Base-by-base conservation (phyloP, 805 yeast species). In the Candida suzukii region DNA sequence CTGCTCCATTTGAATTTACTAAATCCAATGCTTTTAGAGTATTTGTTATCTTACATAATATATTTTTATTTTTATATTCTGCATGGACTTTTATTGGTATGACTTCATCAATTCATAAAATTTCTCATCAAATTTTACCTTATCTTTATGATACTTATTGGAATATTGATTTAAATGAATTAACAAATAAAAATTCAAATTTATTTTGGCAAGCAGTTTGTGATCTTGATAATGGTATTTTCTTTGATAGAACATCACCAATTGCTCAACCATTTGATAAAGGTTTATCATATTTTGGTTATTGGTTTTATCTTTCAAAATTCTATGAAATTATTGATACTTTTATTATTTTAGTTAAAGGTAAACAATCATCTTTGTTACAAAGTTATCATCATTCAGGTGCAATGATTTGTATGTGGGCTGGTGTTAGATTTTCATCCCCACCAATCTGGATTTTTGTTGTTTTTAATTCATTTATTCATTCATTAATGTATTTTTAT, bases 381-480 rank as follows among this genome's bases (percentile, higher is more conserved):
- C 88, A 82, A 60, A 76, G 83, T 43, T 82, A 82, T 61, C 88
- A 82, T 57, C 88, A 82, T 58, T 74, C 88, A 5, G 88, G 88
- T 21, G 88, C 88, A 38, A 82, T 82, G 78, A 64, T 82, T 61
- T 80, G 85, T 45, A 82, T 82, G 88, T 82, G 88, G 88, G 74
- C 84, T 8, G 88, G 88, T 2, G 74, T 79, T 42, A 66, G 88
- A 43, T 82, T 65, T 60, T 74, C 73, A 39, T 73, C 85, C 13
- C 85, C 88, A 5, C 88, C 88, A 28, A 82, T 82, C 57, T 82
- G 88, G 88, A 78, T 82, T 52, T 82, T 82, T 61, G 87, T 81
- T 35, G 85, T 78, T 21, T 82, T 82, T 74, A 82, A 82, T 67
- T 80, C 87, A n/a, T 75, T 82, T 56, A 81, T 82, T 54, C 88